Percentiles rank a stretch among this genome's conserved stretches.
phyloP scores from a whole-genome alignment of 164 flowering plant species.

The Vitis riparia region DNA sequence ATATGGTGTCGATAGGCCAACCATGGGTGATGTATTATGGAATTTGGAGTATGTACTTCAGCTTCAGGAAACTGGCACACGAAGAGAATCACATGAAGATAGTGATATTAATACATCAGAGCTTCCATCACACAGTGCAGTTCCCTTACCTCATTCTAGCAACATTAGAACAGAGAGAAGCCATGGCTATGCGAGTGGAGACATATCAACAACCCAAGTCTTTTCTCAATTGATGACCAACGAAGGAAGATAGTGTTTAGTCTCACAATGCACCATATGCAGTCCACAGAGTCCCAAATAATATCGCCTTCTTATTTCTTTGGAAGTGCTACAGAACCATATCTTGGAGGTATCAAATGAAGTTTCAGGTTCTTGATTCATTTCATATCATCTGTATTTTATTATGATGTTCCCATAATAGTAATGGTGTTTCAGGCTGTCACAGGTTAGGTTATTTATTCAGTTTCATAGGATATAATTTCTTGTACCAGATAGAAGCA shows the following conservation, averaged over 20 bases:
- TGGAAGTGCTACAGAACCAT: background rate
- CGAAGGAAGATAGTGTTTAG: constrained; percentile 55
- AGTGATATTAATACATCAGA: constrained; percentile 13
- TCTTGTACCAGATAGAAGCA: background rate
- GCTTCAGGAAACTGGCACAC: constrained; percentile 53
- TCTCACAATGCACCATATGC: background rate
- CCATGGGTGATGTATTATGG: constrained; percentile 85
- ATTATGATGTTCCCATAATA: background rate
- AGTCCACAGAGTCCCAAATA: background rate
- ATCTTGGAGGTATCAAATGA: constrained; percentile 3
- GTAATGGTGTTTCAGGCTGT: background rate
- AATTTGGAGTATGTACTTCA: constrained; percentile 67
- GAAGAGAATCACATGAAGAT: constrained; percentile 26
- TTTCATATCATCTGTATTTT: background rate
- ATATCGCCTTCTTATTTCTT: background rate
- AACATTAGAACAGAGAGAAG: constrained; percentile 9
- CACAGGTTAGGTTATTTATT: background rate
- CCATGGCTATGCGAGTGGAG: constrained; percentile 34
- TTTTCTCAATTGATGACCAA: constrained; percentile 70
- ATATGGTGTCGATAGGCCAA: constrained; percentile 72
- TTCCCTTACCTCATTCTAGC: constrained; percentile 25
- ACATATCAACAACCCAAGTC: constrained; percentile 41
- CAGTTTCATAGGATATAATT: background rate
- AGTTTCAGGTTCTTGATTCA: background rate
- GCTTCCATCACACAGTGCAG: constrained; percentile 15